Evolutionary conservation across 768 basidiomycete species (phyloP).

Genomic region (Pisolithus marmoratus): DNA sequence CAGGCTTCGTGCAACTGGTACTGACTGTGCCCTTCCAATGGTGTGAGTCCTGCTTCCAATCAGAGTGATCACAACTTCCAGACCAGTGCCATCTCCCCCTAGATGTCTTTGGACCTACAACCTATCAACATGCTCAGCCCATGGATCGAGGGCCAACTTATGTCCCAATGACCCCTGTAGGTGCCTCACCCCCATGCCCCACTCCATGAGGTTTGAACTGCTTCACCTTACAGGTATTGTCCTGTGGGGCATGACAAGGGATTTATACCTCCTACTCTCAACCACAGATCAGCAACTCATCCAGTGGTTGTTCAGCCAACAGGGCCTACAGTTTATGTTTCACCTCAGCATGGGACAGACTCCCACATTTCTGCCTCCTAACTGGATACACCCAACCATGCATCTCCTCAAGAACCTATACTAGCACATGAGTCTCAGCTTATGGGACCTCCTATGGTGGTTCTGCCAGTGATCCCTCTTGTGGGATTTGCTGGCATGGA

Average conservation of each 20-base stretch:
- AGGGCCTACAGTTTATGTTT: background rate
- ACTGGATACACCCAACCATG: conserved; percentile 9
- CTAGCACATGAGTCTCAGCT: background rate
- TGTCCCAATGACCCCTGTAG: conserved; percentile 42
- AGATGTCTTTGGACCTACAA: conserved; percentile 13
- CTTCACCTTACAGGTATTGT: conserved; percentile 3
- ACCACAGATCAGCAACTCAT: background rate
- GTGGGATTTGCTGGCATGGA: background rate
- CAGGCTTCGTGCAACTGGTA: conserved; percentile 28
- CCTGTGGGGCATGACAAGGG: conserved; percentile 10
- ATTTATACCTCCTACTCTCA: conserved; percentile 13
- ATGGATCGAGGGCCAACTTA: conserved; percentile 27
- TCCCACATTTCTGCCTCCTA: conserved; percentile 15
- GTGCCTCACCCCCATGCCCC: conserved; percentile 33
- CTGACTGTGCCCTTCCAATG: conserved; percentile 3
- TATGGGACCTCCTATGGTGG: background rate
- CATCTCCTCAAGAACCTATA: background rate
- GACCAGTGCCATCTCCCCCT: conserved; percentile 21
- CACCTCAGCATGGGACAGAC: background rate
- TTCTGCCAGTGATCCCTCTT: background rate
- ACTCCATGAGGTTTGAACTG: conserved; percentile 4
- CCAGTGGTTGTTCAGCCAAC: background rate
- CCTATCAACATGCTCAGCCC: too few species aligned
- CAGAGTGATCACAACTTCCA: conserved; percentile 1
- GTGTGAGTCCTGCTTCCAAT: conserved; percentile 10